Conservation (phyloP, 1,139 yeast genomes). For the Candida pseudoviswanathii region DNA sequence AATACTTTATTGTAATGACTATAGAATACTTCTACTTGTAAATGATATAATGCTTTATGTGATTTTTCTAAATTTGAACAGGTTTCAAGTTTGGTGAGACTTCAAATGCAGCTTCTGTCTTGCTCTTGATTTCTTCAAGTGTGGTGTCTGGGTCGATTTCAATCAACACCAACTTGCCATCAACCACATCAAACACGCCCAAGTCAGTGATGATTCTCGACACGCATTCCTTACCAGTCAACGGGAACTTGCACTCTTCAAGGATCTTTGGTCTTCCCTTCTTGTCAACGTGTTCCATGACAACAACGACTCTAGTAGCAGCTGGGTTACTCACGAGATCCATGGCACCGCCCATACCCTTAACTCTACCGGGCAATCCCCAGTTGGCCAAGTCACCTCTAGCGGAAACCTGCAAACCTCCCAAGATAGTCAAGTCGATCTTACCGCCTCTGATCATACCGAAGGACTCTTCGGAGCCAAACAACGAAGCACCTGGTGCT, state of each 20-base stretch:
- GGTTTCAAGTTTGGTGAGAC: constrained; percentile 31
- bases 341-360: constrained; percentile 64
- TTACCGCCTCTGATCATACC: constrained; percentile 53
- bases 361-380: constrained; percentile 53
- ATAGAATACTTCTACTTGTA: too few species aligned
- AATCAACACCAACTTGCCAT: constrained; percentile 35
- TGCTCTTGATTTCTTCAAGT: constrained; percentile 39
- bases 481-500: constrained; percentile 46
- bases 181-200: constrained; percentile 50
- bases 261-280: constrained; percentile 51
- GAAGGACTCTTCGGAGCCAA: constrained; percentile 54
- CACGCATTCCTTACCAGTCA: constrained; percentile 50
- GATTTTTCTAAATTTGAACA: constrained; percentile 11
- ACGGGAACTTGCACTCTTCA: constrained; percentile 44
- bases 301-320: constrained; percentile 48
- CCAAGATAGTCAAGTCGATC: constrained; percentile 46
- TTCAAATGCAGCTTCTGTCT: constrained; percentile 44
- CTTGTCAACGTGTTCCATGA: constrained; percentile 51
- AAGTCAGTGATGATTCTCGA: constrained; percentile 49
- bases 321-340: constrained; percentile 52
- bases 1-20: too few species aligned
- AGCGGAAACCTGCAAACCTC: constrained; percentile 52
- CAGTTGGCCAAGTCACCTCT: constrained; percentile 55
- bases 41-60: too few species aligned
- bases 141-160: constrained; percentile 42